phyloP scores from a whole-genome alignment of 495 filamentous ascomycete species.

The Aspergillus sparsus region DNA sequence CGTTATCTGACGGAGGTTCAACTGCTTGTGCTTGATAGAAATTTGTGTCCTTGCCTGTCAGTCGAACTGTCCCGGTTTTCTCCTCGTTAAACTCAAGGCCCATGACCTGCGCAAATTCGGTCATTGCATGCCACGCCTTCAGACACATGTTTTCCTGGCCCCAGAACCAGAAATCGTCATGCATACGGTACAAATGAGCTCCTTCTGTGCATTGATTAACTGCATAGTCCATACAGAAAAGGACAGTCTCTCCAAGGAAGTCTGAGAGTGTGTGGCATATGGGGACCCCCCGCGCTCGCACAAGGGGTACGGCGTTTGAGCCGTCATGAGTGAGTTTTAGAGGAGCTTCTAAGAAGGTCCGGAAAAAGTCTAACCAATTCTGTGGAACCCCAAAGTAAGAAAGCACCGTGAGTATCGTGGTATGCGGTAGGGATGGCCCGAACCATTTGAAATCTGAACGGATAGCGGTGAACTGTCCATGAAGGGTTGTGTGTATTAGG shows the following conservation, averaged over 20 bases:
- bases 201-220: slow-evolving; percentile 60
- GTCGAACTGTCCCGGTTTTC: slow-evolving; percentile 60
- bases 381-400: slow-evolving; percentile 61
- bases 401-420: slow-evolving; percentile 56
- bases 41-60: slow-evolving; percentile 14
- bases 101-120: slow-evolving; percentile 53
- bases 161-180: slow-evolving; percentile 75
- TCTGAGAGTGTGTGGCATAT: slow-evolving; percentile 61
- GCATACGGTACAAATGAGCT: slow-evolving; percentile 58
- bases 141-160: slow-evolving; percentile 53
- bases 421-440: slow-evolving; percentile 61
- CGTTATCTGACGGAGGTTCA: too few relatives aligned
- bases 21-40: too few relatives aligned
- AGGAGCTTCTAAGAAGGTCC: slow-evolving; percentile 59
- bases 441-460: slow-evolving; percentile 65
- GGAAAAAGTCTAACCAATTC: slow-evolving; percentile 64
- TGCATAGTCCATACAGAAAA: slow-evolving; percentile 67
- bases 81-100: slow-evolving; percentile 58
- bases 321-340: slow-evolving; percentile 60
- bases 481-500: slow-evolving; percentile 56
- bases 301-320: slow-evolving; percentile 36
- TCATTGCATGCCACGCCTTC: slow-evolving; percentile 60
- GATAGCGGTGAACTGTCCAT: slow-evolving; percentile 60
- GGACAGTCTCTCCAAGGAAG: slow-evolving; percentile 58
- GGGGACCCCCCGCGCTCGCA: slow-evolving; percentile 58